Evolutionary conservation across 2,329 filamentous ascomycete genomes (phyloP).

Genomic region (Arthroderma sp.): DNA sequence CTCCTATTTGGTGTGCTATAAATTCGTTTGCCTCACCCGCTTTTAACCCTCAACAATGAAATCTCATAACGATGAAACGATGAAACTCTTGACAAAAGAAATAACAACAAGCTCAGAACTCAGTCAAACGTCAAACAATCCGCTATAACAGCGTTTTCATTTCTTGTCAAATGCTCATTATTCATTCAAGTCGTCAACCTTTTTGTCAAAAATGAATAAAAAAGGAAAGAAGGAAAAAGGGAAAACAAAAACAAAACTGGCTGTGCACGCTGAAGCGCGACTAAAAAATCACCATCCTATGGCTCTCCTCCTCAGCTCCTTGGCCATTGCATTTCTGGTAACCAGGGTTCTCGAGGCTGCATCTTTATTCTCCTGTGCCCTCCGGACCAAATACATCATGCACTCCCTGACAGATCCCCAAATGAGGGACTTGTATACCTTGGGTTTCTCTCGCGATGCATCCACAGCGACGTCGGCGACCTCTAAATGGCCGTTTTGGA

Average conservation of each 20-base stretch:
- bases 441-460: slow-evolving; percentile 25
- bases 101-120: too few relatives aligned
- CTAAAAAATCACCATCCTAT: slow-evolving; percentile 1
- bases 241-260: background rate
- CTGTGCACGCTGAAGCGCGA: background rate
- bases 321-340: slow-evolving; percentile 38
- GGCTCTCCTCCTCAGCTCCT: slow-evolving; percentile 33
- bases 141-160: too few relatives aligned
- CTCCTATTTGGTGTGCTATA: too few relatives aligned
- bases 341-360: slow-evolving; percentile 39
- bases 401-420: slow-evolving; percentile 55
- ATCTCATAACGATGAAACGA: too few relatives aligned
- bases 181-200: too few relatives aligned
- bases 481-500: slow-evolving; percentile 15
- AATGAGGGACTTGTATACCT: slow-evolving; percentile 41
- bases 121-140: too few relatives aligned
- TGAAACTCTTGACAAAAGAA: too few relatives aligned
- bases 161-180: too few relatives aligned
- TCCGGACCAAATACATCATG: slow-evolving; percentile 54
- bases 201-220: background rate
- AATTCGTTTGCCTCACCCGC: too few relatives aligned
- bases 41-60: too few relatives aligned
- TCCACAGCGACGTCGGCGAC: slow-evolving; percentile 12
- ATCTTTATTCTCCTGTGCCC: slow-evolving; percentile 46
- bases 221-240: slow-evolving; percentile 1